These are phyloP conservation scores for Liriodendron chinense DNA, from an alignment of 164 flowering plant genomes.

Conservation along the genomic window DNA sequence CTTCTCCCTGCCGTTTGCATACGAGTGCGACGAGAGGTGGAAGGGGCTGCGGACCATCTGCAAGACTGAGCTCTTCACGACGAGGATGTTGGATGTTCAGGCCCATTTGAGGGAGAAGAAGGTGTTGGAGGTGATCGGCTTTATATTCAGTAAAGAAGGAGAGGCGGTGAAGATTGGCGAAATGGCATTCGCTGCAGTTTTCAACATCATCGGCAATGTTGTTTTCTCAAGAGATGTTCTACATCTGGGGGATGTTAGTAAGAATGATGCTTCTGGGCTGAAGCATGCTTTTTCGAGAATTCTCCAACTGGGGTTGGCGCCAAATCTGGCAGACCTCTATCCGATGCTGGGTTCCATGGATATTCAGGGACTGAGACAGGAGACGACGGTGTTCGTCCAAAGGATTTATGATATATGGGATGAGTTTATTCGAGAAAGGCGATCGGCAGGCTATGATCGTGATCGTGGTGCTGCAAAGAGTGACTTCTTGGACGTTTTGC, in stretches of 20 bases:
- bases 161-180: constrained; percentile 20
- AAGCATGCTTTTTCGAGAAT: not conserved
- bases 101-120: constrained; percentile 21
- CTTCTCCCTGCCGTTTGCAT: not conserved
- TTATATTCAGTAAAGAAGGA: constrained; percentile 12
- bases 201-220: constrained; percentile 12
- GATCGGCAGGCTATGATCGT: not conserved
- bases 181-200: constrained; percentile 10
- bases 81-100: constrained; percentile 20
- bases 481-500: constrained; percentile 25
- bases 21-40: constrained; percentile 25
- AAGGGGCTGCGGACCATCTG: constrained; percentile 21
- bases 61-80: constrained; percentile 27
- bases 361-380: constrained; percentile 11
- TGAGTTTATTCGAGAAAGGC: constrained; percentile 15
- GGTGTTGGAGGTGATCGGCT: constrained; percentile 16
- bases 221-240: constrained; percentile 22
- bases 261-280: not conserved
- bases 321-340: constrained; percentile 9
- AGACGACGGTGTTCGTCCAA: not conserved
- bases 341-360: constrained; percentile 7
- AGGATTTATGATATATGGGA: constrained; percentile 18
- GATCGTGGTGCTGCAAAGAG: not conserved
- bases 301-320: not conserved
- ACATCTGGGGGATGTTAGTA: not conserved